Conservation (phyloP, 2,329 filamentous ascomycete genomes). For the Fusarium longipes region DNA sequence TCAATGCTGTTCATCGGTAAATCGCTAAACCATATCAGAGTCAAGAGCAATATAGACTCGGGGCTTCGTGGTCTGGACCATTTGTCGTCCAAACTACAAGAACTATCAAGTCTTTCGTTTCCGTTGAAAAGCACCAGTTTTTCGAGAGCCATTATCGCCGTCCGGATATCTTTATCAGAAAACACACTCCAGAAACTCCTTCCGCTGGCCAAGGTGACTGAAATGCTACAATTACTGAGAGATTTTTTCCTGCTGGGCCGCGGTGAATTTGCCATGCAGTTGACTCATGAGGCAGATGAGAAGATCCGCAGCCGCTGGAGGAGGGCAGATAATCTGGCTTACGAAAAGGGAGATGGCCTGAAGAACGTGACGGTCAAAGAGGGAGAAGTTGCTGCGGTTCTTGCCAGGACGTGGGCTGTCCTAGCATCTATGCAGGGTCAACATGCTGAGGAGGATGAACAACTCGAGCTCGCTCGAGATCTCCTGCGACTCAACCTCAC, state of each 20-base stretch:
- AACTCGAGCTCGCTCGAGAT: constrained; percentile 83
- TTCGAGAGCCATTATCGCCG: constrained; percentile 76
- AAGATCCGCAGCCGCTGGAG: constrained; percentile 80
- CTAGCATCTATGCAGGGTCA: constrained; percentile 79
- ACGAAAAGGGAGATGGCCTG: constrained; percentile 64
- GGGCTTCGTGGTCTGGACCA: constrained; percentile 66
- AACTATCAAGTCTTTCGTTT: constrained; percentile 75
- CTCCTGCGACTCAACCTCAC: constrained; percentile 75
- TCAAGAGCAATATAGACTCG: constrained; percentile 60
- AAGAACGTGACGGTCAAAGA: constrained; percentile 78
- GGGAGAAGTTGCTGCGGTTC: constrained; percentile 81
- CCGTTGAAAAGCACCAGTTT: constrained; percentile 80
- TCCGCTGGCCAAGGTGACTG: constrained; percentile 79
- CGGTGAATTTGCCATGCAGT: constrained; percentile 89
- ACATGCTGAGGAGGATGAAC: constrained; percentile 81
- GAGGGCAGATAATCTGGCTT: constrained; percentile 68
- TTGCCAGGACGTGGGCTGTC: constrained; percentile 82
- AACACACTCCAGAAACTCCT: constrained; percentile 86
- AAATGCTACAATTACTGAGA: constrained; percentile 80
- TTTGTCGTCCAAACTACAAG: constrained; percentile 74
- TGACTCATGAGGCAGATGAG: constrained; percentile 87
- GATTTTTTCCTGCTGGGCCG: constrained; percentile 89
- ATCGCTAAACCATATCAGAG: constrained; percentile 84
- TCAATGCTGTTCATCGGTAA: constrained; percentile 93
- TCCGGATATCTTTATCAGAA: constrained; percentile 83